Conservation (phyloP, 306 rosid genomes). For the Cajanus cajan region DNA sequence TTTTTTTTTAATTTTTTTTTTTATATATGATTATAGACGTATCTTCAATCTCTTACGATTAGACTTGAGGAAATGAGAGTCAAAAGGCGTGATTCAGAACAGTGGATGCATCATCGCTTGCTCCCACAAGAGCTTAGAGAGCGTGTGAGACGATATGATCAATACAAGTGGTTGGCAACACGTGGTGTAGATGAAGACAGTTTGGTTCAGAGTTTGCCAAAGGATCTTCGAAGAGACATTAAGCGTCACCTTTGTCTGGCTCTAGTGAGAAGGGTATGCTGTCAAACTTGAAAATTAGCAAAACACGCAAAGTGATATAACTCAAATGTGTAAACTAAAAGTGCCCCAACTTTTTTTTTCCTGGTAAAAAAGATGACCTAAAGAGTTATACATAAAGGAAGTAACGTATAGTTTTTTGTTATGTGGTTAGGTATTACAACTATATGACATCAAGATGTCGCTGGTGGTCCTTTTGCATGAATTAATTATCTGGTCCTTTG, state of each 20-base stretch:
- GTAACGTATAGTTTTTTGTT: neutral
- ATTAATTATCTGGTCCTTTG: conserved; percentile 8
- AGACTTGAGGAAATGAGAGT: conserved; percentile 97
- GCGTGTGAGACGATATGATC: conserved; percentile 87
- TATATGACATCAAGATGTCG: neutral
- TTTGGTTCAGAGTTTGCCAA: conserved; percentile 79
- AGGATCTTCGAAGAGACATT: conserved; percentile 88
- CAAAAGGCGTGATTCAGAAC: conserved; percentile 93
- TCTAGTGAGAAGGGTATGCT: conserved; percentile 78
- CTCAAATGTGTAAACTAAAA: neutral
- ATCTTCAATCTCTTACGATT: conserved; percentile 86
- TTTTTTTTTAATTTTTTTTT: no score
- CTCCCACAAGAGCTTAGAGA: conserved; percentile 81
- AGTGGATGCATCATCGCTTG: conserved; percentile 97
- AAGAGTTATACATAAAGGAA: neutral
- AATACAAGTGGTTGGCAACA: conserved; percentile 91
- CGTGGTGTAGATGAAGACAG: conserved; percentile 87
- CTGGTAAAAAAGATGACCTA: neutral
- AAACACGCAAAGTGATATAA: neutral
- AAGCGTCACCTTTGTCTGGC: conserved; percentile 92
- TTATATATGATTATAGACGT: conserved; percentile 64
- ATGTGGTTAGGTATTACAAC: neutral
- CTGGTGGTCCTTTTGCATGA: conserved; percentile 18
- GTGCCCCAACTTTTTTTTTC: neutral
- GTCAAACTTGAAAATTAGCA: neutral